Base-by-base conservation (phyloP, 306 rosid species). In the Pyrus betulifolia region DNA sequence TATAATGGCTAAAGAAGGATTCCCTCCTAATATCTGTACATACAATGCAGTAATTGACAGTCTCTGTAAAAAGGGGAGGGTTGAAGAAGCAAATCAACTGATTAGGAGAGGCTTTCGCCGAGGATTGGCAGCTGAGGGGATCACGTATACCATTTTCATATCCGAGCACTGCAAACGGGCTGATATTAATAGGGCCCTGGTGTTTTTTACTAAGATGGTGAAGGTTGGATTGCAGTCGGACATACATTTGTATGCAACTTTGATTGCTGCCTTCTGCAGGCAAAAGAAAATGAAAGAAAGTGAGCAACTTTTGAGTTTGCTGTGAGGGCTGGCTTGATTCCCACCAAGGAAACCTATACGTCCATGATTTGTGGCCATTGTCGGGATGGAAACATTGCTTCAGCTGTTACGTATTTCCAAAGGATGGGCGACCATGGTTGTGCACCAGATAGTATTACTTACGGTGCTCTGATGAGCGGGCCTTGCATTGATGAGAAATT, bases 301-400 rank as follows among this genome's bases (percentile, higher is more conserved):
- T 27, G 87, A 89, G 78, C 89, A 67, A 70, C 72, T 89, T 81
- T 92, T 4, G 77, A 84, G 35, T 91, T 90, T 58, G 92, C 86
- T 49, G 69, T 89, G 35, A 85, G 71, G 83, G 59, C 25, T 27
- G 96, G 96, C 28, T 86, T 90, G 72, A 79, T 82, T 67, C 99
- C 97, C 35, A 83, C 96, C 8, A 89, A 95, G 84, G 85, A 86
- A 82, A 95, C 97, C 15, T 89, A 83, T 81, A 95, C 93, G 6
- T 89, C 99, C 23, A 95, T 92, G 96, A 89, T 95, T 84, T 87
- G 96, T 63, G 97, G 97, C 30, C 91, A 95, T 59, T 89, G 96
- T 75, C 83, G 89, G 54, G 90, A 87, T 52, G 91, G 90, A 58
- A 84, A 89, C 33, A 40, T 89, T 61, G 72, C 52, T 64, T 67